Conservation (phyloP, 805 yeast genomes). For the Grigorovia jiainica region DNA sequence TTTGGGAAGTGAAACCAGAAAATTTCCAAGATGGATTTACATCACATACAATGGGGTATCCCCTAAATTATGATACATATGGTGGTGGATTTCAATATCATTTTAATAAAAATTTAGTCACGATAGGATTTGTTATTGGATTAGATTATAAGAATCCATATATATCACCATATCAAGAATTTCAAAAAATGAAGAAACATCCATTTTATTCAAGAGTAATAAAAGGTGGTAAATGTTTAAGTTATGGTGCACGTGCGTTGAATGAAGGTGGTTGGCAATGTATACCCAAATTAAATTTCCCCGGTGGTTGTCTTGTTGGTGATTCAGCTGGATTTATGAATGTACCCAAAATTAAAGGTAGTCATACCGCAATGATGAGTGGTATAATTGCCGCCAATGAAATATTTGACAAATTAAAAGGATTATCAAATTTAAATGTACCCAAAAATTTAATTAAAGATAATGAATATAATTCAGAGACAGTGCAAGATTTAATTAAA, state of each 20-base stretch:
- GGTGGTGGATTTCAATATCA: constrained; percentile 98
- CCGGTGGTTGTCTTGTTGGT: constrained; percentile 94
- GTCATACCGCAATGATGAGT: constrained; percentile 94
- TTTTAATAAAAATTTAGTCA: constrained; percentile 85
- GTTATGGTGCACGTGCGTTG: constrained; percentile 92
- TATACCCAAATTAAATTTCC: constrained; percentile 82
- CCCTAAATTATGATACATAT: constrained; percentile 61
- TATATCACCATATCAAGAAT: constrained; percentile 91
- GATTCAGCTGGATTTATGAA: constrained; percentile 95
- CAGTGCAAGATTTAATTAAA: constrained; percentile 26
- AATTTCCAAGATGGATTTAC: constrained; percentile 75
- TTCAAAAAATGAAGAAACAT: constrained; percentile 88
- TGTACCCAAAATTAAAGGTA: constrained; percentile 95
- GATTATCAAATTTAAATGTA: too few species aligned
- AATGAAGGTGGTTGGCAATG: constrained; percentile 97
- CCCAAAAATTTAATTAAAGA: too few species aligned
- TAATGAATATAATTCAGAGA: constrained; percentile 13
- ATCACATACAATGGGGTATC: constrained; percentile 85
- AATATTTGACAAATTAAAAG: constrained; percentile 32
- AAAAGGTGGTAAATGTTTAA: constrained; percentile 83
- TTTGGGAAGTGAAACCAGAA: constrained; percentile 87
- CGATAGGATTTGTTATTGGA: constrained; percentile 92
- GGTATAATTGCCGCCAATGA: constrained; percentile 93
- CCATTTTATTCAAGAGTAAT: constrained; percentile 69
- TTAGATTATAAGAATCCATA: constrained; percentile 92